Evolutionary conservation across 257 asterid species (phyloP).

Genomic region (Anisodus tanguticus): DNA sequence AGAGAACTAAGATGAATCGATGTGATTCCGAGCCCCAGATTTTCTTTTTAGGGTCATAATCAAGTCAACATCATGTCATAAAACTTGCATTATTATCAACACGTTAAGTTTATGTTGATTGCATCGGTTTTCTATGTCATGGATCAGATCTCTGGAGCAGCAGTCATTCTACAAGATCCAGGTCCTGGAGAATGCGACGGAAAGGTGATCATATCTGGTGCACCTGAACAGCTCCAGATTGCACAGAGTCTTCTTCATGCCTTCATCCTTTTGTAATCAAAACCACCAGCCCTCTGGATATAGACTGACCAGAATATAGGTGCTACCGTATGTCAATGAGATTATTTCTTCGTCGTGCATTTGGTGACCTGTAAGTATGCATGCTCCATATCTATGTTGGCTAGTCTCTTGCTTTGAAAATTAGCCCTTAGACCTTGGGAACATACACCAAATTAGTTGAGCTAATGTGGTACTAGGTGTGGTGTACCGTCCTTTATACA

Average conservation of each 20-base stretch:
- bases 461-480: neutral
- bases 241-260: constrained; percentile 64
- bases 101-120: neutral
- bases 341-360: constrained; percentile 7
- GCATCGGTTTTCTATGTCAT: constrained; percentile 13
- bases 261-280: constrained; percentile 40
- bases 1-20: neutral
- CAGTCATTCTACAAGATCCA: constrained; percentile 47
- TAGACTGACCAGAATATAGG: constrained; percentile 1
- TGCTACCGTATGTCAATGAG: neutral
- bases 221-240: constrained; percentile 46
- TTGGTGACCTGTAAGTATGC: constrained; percentile 17
- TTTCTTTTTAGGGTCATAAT: neutral
- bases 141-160: constrained; percentile 60
- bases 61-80: neutral
- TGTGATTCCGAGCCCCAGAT: neutral
- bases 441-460: neutral
- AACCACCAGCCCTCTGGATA: neutral
- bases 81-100: neutral
- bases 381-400: constrained; percentile 21
- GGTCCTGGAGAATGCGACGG: constrained; percentile 48
- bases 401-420: neutral
- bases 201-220: constrained; percentile 55
- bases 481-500: neutral
- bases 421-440: neutral